Evolutionary conservation across 192 early-diverging fungal genomes (phyloP).

Genomic region (Coemansia sp.): DNA sequence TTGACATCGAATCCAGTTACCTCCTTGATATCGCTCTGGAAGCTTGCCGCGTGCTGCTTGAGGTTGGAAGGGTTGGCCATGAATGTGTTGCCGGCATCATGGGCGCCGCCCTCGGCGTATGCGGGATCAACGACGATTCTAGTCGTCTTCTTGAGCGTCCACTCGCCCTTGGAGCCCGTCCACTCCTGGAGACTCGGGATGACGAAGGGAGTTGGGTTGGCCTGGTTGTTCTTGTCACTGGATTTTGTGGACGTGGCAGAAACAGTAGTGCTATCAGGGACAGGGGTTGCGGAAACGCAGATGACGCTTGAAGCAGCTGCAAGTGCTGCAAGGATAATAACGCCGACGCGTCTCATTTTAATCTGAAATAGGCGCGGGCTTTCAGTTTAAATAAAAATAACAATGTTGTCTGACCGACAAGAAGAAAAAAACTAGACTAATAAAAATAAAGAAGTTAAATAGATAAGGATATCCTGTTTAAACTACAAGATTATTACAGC

Average conservation of each 20-base stretch:
- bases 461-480: too few relatives aligned
- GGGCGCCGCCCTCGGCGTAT: conserved; percentile 31
- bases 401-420: too few relatives aligned
- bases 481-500: too few relatives aligned
- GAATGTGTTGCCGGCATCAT: conserved; percentile 29
- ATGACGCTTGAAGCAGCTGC: conserved; percentile 22
- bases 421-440: too few relatives aligned
- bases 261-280: conserved; percentile 14
- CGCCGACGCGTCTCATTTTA: conserved; percentile 28
- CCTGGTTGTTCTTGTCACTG: conserved; percentile 1
- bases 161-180: conserved; percentile 37
- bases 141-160: conserved; percentile 31
- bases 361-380: neutral
- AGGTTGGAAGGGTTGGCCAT: conserved; percentile 47
- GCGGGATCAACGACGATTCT: conserved; percentile 45
- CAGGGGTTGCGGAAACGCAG: conserved; percentile 26
- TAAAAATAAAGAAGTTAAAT: too few relatives aligned
- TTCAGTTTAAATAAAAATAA: neutral
- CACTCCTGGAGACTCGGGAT: conserved; percentile 47
- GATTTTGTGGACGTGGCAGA: conserved; percentile 8
- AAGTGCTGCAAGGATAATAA: conserved; percentile 30
- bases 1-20: conserved; percentile 34
- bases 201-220: conserved; percentile 45
- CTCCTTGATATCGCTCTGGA: conserved; percentile 40
- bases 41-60: conserved; percentile 30